These are phyloP conservation scores for Vigna reflexopilosa DNA, from an alignment of 306 rosid genomes.

Conservation along the genomic window DNA sequence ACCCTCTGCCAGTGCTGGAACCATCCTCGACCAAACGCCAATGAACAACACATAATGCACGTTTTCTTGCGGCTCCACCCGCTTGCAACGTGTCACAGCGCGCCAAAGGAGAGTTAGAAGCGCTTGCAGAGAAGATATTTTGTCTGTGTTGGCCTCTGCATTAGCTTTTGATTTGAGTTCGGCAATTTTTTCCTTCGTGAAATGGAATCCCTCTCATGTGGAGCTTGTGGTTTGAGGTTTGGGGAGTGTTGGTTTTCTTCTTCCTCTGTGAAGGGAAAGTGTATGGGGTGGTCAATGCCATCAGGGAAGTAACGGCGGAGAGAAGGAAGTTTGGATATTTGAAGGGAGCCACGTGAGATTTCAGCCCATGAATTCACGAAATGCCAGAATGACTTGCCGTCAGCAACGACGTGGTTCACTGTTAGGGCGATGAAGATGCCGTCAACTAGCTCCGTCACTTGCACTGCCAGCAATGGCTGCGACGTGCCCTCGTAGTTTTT, in stretches of 20 bases:
- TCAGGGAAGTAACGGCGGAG: constrained; percentile 6
- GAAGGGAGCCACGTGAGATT: constrained; percentile 11
- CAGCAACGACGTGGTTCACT: constrained; percentile 35
- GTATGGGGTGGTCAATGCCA: not conserved
- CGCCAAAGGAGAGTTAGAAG: constrained; percentile 54
- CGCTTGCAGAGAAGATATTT: constrained; percentile 61
- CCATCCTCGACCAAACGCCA: constrained; percentile 38
- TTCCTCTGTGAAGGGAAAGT: constrained; percentile 20
- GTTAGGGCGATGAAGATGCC: constrained; percentile 53
- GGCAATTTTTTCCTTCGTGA: constrained; percentile 41
- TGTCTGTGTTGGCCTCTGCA: constrained; percentile 10
- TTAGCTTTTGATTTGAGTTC: constrained; percentile 55
- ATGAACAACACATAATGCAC: not conserved
- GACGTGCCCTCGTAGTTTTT: constrained; percentile 38
- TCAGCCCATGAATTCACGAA: constrained; percentile 58
- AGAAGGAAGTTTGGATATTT: not conserved
- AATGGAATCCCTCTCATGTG: constrained; percentile 33
- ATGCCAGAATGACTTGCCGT: constrained; percentile 55
- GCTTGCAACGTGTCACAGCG: constrained; percentile 30
- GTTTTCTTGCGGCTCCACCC: constrained; percentile 22
- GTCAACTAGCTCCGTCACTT: constrained; percentile 59
- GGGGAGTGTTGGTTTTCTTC: not conserved
- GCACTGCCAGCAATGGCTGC: constrained; percentile 51
- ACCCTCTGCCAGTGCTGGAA: constrained; percentile 34
- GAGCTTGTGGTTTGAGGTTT: not conserved